These are phyloP conservation scores for Trichocomaceae sp. DNA, from an alignment of 2,329 filamentous ascomycete species.

Conservation along the genomic window DNA sequence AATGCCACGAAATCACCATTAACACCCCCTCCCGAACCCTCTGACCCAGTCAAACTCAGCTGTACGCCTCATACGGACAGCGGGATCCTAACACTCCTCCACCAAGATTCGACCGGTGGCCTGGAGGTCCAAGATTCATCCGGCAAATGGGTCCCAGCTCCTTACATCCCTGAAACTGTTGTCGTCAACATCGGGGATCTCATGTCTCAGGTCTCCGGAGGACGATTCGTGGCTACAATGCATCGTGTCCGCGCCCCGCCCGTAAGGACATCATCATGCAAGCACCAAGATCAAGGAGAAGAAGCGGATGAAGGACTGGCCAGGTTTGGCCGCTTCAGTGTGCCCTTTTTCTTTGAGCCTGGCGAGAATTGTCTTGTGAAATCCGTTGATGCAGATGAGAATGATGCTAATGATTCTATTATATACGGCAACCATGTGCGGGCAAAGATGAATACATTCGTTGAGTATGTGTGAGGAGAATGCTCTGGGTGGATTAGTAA, in stretches of 20 bases:
- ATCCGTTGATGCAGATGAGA: conserved; percentile 28
- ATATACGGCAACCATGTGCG: conserved; percentile 39
- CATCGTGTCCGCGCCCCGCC: conserved; percentile 37
- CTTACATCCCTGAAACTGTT: conserved; percentile 36
- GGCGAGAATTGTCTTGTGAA: conserved; percentile 37
- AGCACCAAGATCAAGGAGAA: not conserved
- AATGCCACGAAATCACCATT: not conserved
- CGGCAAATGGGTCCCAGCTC: conserved; percentile 38
- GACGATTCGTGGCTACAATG: conserved; percentile 40
- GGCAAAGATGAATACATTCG: conserved; percentile 41
- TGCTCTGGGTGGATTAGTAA: not conserved
- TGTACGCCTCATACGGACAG: conserved; percentile 37
- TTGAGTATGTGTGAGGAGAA: conserved; percentile 26
- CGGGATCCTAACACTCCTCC: conserved; percentile 43
- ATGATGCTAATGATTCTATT: conserved; percentile 19
- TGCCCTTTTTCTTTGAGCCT: conserved; percentile 46
- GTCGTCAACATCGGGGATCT: conserved; percentile 44
- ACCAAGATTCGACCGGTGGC: conserved; percentile 43
- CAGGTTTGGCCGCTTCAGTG: conserved; percentile 33
- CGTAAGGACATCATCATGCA: not conserved
- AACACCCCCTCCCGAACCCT: conserved; percentile 8
- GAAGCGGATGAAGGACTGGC: not conserved
- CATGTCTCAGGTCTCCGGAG: conserved; percentile 38
- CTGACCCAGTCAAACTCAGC: conserved; percentile 18
- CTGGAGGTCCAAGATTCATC: conserved; percentile 42